Evolutionary conservation across 2,329 filamentous ascomycete species (phyloP).

Genomic region (Talaromyces sp.): DNA sequence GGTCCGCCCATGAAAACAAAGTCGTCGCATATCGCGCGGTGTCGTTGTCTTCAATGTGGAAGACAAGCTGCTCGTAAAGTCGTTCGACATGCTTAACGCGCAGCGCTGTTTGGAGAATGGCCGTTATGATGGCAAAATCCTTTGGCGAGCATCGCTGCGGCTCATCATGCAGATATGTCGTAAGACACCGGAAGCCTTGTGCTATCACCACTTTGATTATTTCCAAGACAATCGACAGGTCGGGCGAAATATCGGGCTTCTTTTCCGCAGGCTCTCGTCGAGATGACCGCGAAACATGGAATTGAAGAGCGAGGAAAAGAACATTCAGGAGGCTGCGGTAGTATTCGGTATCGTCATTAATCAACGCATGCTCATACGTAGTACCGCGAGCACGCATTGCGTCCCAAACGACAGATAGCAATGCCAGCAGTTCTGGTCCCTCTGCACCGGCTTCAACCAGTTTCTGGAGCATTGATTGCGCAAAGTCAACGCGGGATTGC

Average conservation of each 20-base stretch:
- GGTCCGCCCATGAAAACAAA: constrained; percentile 90
- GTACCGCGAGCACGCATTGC: constrained; percentile 49
- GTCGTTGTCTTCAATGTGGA: constrained; percentile 59
- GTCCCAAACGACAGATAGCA: constrained; percentile 57
- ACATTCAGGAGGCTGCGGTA: constrained; percentile 80
- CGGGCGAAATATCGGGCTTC: constrained; percentile 31
- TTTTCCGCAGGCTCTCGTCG: constrained; percentile 25
- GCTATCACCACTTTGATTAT: constrained; percentile 74
- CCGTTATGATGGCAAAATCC: constrained; percentile 81
- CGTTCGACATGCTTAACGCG: constrained; percentile 70
- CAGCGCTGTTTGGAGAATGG: constrained; percentile 78
- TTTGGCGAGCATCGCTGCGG: constrained; percentile 60
- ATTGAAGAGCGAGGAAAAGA: constrained; percentile 72
- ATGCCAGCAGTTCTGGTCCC: constrained; percentile 45
- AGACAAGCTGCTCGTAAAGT: constrained; percentile 63
- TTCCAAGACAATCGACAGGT: constrained; percentile 62
- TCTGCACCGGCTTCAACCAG: constrained; percentile 55
- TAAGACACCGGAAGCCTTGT: constrained; percentile 74
- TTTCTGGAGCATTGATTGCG: constrained; percentile 74
- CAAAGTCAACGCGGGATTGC: constrained; percentile 70
- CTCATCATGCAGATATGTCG: constrained; percentile 73
- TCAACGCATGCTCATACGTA: constrained; percentile 56
- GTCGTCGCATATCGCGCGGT: constrained; percentile 75
- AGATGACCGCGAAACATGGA: constrained; percentile 32
- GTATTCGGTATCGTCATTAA: constrained; percentile 57